phyloP scores from a whole-genome alignment of 306 rosid genomes.

The Vigna hirtella region DNA sequence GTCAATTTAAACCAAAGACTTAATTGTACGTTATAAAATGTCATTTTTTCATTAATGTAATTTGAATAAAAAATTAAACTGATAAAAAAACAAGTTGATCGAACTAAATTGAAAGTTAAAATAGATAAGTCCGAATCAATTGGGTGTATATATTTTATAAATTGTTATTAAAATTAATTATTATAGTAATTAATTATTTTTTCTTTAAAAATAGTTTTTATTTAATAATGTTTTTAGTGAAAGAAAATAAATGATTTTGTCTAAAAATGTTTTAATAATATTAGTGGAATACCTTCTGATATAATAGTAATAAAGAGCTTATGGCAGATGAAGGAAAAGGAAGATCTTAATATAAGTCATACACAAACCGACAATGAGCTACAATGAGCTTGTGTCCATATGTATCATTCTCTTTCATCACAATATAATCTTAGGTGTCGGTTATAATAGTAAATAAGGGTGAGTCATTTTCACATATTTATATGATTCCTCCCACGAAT shows the following conservation, averaged over 20 bases:
- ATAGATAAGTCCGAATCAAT: too few species aligned
- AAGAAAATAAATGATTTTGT: background rate
- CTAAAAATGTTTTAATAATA: background rate
- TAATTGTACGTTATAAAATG: too few species aligned
- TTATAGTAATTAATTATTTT: too few species aligned
- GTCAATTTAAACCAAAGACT: too few species aligned
- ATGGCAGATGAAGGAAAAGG: background rate
- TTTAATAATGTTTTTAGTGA: too few species aligned
- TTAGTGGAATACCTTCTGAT: background rate
- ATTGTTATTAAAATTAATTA: too few species aligned
- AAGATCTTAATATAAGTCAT: background rate
- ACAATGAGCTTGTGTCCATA: constrained; percentile 2
- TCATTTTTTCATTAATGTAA: too few species aligned
- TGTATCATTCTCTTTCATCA: background rate
- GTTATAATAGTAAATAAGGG: background rate
- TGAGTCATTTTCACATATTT: background rate
- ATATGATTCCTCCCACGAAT: background rate
- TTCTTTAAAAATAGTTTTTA: too few species aligned
- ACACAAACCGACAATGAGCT: background rate
- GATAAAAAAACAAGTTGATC: too few species aligned
- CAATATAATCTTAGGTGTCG: background rate
- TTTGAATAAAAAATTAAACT: too few species aligned
- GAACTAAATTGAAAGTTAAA: too few species aligned
- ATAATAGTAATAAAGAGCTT: background rate
- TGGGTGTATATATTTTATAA: too few species aligned